Percentiles rank a stretch among this genome's conserved stretches.
phyloP scores from a whole-genome alignment of 2,329 filamentous ascomycete genomes.

The Didymosphaeria variabile region DNA sequence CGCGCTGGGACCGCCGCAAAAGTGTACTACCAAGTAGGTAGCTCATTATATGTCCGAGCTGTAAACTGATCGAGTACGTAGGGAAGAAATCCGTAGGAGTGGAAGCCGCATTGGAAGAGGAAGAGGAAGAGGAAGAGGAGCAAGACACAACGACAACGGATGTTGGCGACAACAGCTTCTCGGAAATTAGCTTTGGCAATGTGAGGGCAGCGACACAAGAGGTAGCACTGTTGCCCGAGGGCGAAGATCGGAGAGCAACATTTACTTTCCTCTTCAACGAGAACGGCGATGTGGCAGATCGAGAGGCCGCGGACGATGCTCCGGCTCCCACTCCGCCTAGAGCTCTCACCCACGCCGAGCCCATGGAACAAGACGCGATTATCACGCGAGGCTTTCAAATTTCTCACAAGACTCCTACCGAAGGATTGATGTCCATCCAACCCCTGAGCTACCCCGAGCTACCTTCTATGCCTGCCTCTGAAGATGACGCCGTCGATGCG shows the following conservation, averaged over 20 bases:
- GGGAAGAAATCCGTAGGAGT: slow-evolving; percentile 34
- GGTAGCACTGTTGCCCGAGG: slow-evolving; percentile 1
- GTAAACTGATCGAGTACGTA: slow-evolving; percentile 26
- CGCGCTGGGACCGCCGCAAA: slow-evolving; percentile 49
- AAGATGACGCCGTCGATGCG: background rate
- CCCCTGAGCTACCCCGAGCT: slow-evolving; percentile 1
- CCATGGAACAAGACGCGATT: slow-evolving; percentile 29
- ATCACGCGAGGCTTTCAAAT: slow-evolving; percentile 34
- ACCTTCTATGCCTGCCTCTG: background rate
- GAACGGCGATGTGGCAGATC: slow-evolving; percentile 19
- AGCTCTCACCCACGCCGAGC: background rate
- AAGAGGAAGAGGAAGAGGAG: slow-evolving; percentile 25
- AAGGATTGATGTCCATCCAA: background rate
- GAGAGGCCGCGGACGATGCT: slow-evolving; percentile 16
- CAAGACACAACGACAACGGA: slow-evolving; percentile 26
- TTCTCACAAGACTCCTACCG: slow-evolving; percentile 21
- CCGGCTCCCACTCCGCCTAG: slow-evolving; percentile 3
- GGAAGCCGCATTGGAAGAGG: slow-evolving; percentile 15
- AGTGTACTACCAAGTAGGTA: slow-evolving; percentile 45
- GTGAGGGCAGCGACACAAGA: slow-evolving; percentile 5
- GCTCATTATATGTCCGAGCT: background rate
- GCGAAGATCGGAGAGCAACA: slow-evolving; percentile 20
- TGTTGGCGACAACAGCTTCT: slow-evolving; percentile 21
- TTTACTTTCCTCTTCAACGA: slow-evolving; percentile 32
- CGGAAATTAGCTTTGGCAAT: slow-evolving; percentile 17